phyloP scores from a whole-genome alignment of 2,329 filamentous ascomycete genomes.

The Ophiostoma montium region DNA sequence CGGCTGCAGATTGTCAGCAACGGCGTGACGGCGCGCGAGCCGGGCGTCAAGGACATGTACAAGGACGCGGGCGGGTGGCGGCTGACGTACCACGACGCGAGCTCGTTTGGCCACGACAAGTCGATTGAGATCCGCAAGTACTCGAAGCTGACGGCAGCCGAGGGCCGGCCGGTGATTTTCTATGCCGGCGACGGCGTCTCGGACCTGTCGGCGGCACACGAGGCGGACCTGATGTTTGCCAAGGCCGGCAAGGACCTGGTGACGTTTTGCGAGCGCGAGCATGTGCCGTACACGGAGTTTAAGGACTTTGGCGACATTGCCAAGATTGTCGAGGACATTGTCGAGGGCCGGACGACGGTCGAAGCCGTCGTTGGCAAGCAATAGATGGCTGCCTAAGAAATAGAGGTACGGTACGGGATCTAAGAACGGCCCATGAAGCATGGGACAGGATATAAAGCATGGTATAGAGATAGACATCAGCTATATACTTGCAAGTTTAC shows the following conservation, averaged over 20 bases:
- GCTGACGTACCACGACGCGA: constrained; percentile 79
- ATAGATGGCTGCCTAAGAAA: too few relatives aligned
- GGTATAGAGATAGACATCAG: too few relatives aligned
- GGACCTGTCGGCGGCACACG: constrained; percentile 78
- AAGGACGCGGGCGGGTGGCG: constrained; percentile 66
- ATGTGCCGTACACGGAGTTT: constrained; percentile 46
- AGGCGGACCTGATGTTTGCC: constrained; percentile 87
- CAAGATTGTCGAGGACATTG: constrained; percentile 12
- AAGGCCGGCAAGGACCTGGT: constrained; percentile 56
- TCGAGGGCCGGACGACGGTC: constrained; percentile 13
- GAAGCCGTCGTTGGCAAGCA: constrained; percentile 6
- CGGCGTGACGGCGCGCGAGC: constrained; percentile 44
- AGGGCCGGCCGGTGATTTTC: constrained; percentile 64
- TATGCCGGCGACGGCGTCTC: constrained; percentile 94
- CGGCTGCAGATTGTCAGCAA: constrained; percentile 89
- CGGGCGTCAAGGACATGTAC: constrained; percentile 50
- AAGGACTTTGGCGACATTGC: constrained; percentile 33
- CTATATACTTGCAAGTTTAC: too few relatives aligned
- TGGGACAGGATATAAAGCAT: background rate
- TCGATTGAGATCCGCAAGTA: constrained; percentile 82
- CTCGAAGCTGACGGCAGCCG: constrained; percentile 49
- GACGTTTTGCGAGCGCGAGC: constrained; percentile 13
- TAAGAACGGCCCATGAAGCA: too few relatives aligned
- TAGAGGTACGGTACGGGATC: too few relatives aligned
- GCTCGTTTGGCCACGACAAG: constrained; percentile 93